A percentile compares a stretch with the other conserved stretches of the same genome.
phyloP scores from a whole-genome alignment of 176 grass and related monocot species.

The Triticum aestivum region DNA sequence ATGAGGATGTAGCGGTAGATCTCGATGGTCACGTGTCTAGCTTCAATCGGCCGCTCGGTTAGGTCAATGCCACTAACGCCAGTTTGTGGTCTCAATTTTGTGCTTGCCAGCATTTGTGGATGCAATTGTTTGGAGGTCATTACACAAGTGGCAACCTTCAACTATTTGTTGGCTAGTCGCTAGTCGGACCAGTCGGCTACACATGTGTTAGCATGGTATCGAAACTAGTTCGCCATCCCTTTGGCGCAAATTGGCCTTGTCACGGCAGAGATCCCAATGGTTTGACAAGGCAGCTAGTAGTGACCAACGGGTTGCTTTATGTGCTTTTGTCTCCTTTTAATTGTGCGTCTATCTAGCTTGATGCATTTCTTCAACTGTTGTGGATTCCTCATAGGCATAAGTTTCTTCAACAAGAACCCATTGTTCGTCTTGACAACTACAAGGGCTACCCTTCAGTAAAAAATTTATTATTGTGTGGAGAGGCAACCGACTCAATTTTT shows the following conservation, averaged over 20 bases:
- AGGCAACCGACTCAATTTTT: background rate
- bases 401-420: background rate
- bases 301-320: background rate
- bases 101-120: background rate
- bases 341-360: background rate
- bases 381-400: background rate
- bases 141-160: background rate
- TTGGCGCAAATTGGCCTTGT: background rate
- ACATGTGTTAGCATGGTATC: background rate
- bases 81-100: background rate
- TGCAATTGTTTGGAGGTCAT: background rate
- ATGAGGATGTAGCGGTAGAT: background rate
- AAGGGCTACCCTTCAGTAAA: background rate
- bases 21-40: background rate
- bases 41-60: rapidly evolving
- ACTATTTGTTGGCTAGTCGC: background rate
- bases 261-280: too few relatives aligned
- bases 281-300: too few relatives aligned
- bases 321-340: background rate
- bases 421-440: rapidly evolving
- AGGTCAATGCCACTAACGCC: background rate
- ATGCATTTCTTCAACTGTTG: background rate
- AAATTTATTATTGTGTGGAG: background rate
- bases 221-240: background rate
- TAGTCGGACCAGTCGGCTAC: background rate